Percentiles rank a stretch among this genome's conserved stretches.
Evolutionary conservation across 2,329 filamentous ascomycete species (phyloP).

Genomic region (Curvularia eragrostidis): DNA sequence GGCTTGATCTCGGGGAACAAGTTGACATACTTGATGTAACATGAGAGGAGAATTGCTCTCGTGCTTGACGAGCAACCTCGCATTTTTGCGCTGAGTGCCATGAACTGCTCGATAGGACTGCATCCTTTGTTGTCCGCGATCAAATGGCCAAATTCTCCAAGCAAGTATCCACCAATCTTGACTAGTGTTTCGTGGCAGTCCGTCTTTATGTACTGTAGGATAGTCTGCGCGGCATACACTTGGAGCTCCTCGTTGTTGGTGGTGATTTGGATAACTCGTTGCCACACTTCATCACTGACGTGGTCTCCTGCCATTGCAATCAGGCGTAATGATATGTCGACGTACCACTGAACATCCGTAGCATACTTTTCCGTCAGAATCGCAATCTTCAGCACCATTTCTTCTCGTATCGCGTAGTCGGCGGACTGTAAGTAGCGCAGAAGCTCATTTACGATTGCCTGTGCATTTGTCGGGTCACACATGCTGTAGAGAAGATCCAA

Average conservation of each 20-base stretch:
- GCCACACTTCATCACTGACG: slow-evolving; percentile 99
- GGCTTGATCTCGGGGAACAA: slow-evolving; percentile 98
- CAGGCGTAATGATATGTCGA: slow-evolving; percentile 92
- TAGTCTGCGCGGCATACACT: slow-evolving; percentile 93
- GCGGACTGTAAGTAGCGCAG: slow-evolving; percentile 94
- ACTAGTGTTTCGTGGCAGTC: slow-evolving; percentile 96
- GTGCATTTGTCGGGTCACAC: slow-evolving; percentile 95
- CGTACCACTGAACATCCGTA: slow-evolving; percentile 98
- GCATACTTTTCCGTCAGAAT: slow-evolving; percentile 99
- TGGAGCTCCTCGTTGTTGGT: slow-evolving; percentile 99
- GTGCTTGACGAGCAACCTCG: slow-evolving; percentile 87
- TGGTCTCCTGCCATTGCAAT: slow-evolving; percentile 98
- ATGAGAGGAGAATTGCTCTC: slow-evolving; percentile 90
- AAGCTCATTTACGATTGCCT: slow-evolving; percentile 90
- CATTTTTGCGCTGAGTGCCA: slow-evolving; percentile 90
- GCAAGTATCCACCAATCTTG: slow-evolving; percentile 95
- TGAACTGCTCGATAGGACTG: slow-evolving; percentile 95
- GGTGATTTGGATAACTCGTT: slow-evolving; percentile 97
- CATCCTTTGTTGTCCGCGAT: slow-evolving; percentile 91
- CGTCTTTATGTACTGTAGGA: slow-evolving; percentile 90
- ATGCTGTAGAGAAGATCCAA: slow-evolving; percentile 98
- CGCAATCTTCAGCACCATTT: slow-evolving; percentile 99
- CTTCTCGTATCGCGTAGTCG: slow-evolving; percentile 96
- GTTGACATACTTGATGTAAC: slow-evolving; percentile 97
- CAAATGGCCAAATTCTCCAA: slow-evolving; percentile 96